Evolutionary conservation across 192 early-diverging fungal species (phyloP).

Genomic region (Coemansia sp.): DNA sequence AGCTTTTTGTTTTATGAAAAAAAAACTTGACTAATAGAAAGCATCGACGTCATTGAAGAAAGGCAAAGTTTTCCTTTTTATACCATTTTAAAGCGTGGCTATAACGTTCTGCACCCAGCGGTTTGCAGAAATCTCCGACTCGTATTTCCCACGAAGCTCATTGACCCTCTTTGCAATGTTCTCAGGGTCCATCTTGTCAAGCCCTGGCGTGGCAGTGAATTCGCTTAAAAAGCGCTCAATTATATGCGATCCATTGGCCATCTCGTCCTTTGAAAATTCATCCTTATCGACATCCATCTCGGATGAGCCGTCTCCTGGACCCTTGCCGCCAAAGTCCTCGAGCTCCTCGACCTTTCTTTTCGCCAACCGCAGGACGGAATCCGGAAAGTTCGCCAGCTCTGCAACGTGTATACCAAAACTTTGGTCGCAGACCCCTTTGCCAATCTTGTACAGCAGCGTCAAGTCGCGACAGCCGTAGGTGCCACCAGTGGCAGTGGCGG

Average conservation of each 20-base stretch:
- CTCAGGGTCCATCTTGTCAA: constrained; percentile 43
- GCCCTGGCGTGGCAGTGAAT: constrained; percentile 45
- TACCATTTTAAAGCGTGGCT: constrained; percentile 27
- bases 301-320: not conserved
- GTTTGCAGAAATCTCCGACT: constrained; percentile 59
- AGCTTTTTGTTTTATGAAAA: not conserved
- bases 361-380: constrained; percentile 77
- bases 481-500: too few relatives aligned
- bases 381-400: constrained; percentile 88
- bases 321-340: constrained; percentile 66
- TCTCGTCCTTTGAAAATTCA: constrained; percentile 37
- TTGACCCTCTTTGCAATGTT: constrained; percentile 42
- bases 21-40: not conserved
- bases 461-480: constrained; percentile 57
- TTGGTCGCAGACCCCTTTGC: constrained; percentile 81
- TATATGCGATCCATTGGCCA: constrained; percentile 29
- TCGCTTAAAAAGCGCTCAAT: constrained; percentile 58
- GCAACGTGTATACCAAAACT: constrained; percentile 99
- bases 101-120: constrained; percentile 65
- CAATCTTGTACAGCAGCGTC: constrained; percentile 90
- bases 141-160: constrained; percentile 60
- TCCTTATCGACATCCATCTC: constrained; percentile 18
- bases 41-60: not conserved
- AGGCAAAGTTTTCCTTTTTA: not conserved
- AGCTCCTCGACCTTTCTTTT: constrained; percentile 85